Percentiles rank a stretch among this genome's conserved stretches.
Conservation (phyloP, 2,329 filamentous ascomycete species). For the Ceratocystis huliohia region DNA sequence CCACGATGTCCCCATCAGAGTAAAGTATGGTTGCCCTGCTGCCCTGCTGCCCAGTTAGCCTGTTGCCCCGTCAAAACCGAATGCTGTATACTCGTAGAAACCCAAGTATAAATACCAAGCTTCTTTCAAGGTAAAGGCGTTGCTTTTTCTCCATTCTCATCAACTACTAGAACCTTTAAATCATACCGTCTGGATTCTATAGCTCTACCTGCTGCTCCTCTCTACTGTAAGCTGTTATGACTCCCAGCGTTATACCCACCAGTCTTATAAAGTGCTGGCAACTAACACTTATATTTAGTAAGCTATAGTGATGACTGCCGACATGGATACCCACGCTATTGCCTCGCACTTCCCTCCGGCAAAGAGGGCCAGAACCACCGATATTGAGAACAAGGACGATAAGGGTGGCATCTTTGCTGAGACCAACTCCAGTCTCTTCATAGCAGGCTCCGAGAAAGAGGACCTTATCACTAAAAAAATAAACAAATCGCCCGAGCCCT, state of each 20-base stretch:
- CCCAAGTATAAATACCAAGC: slow-evolving; percentile 1
- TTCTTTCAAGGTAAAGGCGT: neutral
- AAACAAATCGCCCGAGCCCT: neutral
- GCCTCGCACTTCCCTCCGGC: slow-evolving; percentile 4
- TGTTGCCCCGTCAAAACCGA: neutral
- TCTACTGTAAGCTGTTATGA: neutral
- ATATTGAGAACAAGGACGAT: neutral
- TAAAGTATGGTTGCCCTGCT: too few relatives aligned
- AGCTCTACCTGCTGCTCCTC: too few relatives aligned
- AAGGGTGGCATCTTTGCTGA: neutral
- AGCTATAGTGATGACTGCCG: neutral
- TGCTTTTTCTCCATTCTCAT: neutral
- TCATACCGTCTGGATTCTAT: too few relatives aligned
- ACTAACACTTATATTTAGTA: neutral
- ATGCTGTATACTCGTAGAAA: neutral
- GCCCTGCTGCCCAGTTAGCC: neutral
- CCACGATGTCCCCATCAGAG: neutral
- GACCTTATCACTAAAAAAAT: neutral
- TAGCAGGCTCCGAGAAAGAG: neutral
- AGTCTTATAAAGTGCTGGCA: neutral
- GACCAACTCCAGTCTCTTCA: neutral
- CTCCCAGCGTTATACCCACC: neutral
- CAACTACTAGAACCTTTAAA: neutral
- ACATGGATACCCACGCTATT: neutral
- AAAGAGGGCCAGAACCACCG: neutral